These are phyloP conservation scores for Endocalyx cinctus DNA, from an alignment of 2,329 filamentous ascomycete species.

Conservation along the genomic window DNA sequence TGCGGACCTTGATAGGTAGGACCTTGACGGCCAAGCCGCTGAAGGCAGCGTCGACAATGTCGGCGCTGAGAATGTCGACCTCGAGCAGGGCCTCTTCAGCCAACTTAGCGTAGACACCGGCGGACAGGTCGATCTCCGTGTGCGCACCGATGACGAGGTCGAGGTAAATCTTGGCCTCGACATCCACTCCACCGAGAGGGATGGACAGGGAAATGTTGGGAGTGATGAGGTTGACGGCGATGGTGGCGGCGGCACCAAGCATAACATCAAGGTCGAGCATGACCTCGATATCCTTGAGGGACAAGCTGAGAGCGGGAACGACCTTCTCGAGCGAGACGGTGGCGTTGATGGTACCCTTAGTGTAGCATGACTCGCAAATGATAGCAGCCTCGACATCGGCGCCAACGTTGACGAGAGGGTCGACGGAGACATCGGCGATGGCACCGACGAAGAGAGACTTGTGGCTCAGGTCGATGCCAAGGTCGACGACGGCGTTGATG, in stretches of 20 bases:
- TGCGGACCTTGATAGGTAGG: constrained; percentile 39
- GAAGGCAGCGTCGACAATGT: constrained; percentile 42
- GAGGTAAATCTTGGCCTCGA: constrained; percentile 44
- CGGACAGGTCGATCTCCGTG: constrained; percentile 46
- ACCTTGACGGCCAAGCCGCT: constrained; percentile 43
- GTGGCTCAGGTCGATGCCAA: constrained; percentile 21
- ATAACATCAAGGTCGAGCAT: constrained; percentile 46
- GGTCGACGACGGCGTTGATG: constrained; percentile 17
- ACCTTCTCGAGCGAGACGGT: constrained; percentile 37
- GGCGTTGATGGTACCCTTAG: constrained; percentile 43
- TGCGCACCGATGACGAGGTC: constrained; percentile 48
- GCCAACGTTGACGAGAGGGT: constrained; percentile 30
- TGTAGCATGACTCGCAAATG: constrained; percentile 44
- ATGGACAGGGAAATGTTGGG: constrained; percentile 40
- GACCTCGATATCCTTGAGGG: constrained; percentile 46
- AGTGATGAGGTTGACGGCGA: constrained; percentile 46
- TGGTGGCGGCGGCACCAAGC: constrained; percentile 40
- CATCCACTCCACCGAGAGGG: constrained; percentile 34
- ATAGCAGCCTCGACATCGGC: constrained; percentile 27
- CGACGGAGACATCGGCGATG: constrained; percentile 29
- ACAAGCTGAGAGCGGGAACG: constrained; percentile 37
- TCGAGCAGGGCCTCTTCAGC: constrained; percentile 38
- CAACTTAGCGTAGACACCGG: constrained; percentile 48
- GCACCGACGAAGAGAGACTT: constrained; percentile 21
- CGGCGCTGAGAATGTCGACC: constrained; percentile 38